A percentile compares a stretch with the other conserved stretches of the same genome.
These are phyloP conservation scores for Barnettozyma pratensis DNA, from an alignment of 805 yeast species.

Conservation along the genomic window DNA sequence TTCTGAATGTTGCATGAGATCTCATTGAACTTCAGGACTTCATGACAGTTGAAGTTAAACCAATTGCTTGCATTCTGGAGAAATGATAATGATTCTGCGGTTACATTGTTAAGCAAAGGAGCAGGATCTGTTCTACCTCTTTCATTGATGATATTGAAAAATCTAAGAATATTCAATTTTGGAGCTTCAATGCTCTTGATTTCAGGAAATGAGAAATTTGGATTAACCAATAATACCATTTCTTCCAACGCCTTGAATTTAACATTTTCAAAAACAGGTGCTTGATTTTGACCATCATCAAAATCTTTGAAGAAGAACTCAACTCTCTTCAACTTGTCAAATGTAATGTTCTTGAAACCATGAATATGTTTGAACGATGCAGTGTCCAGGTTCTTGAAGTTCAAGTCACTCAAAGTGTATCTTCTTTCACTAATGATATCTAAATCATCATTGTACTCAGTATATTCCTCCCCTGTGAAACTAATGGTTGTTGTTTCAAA, in stretches of 20 bases:
- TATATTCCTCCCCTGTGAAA: background rate
- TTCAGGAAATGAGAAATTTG: background rate
- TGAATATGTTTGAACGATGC: conserved; percentile 1
- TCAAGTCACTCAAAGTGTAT: background rate
- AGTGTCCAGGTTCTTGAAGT: background rate
- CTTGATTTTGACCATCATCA: background rate
- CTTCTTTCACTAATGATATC: background rate
- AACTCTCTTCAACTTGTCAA: background rate
- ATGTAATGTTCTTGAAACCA: background rate
- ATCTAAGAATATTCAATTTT: background rate
- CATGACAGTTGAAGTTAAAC: background rate
- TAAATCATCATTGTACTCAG: background rate
- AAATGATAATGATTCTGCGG: background rate
- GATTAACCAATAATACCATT: background rate
- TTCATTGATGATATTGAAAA: conserved; percentile 1
- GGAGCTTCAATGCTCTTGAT: background rate
- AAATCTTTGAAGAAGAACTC: conserved; percentile 1
- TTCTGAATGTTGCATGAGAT: background rate
- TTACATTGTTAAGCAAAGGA: background rate
- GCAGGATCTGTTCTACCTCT: background rate
- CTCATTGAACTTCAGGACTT: background rate
- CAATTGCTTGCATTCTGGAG: background rate
- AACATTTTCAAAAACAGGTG: background rate
- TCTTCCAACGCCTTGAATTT: background rate
- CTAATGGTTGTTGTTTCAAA: background rate